phyloP scores from a whole-genome alignment of 331 rosid species.

The Prunus yedoensis region DNA sequence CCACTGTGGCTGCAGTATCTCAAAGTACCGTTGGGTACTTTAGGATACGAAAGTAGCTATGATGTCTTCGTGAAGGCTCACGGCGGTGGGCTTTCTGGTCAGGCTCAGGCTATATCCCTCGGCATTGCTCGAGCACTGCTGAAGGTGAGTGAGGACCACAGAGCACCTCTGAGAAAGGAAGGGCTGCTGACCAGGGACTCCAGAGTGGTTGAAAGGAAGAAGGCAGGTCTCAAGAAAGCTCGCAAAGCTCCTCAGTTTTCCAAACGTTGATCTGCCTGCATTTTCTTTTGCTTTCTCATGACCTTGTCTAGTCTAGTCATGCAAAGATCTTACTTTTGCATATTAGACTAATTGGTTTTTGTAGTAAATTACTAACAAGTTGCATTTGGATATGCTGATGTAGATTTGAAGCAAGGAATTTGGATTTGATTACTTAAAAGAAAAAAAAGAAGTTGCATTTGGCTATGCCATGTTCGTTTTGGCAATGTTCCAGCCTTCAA shows the following conservation, averaged over 20 bases:
- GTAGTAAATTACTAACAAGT: neutral
- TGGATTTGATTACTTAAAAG: neutral
- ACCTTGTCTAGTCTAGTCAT: neutral
- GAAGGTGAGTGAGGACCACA: slow-evolving; percentile 77
- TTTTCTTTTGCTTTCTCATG: neutral
- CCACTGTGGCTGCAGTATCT: slow-evolving; percentile 91
- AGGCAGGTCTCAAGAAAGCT: slow-evolving; percentile 91
- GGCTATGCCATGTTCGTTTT: too few species aligned
- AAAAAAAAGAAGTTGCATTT: too few species aligned
- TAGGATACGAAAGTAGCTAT: slow-evolving; percentile 80
- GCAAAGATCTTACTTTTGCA: neutral
- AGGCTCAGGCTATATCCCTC: slow-evolving; percentile 93
- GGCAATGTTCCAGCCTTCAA: too few species aligned
- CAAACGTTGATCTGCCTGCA: slow-evolving; percentile 56
- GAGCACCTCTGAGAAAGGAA: slow-evolving; percentile 71
- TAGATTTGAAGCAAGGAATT: neutral
- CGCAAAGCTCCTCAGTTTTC: slow-evolving; percentile 99
- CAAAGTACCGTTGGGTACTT: slow-evolving; percentile 60
- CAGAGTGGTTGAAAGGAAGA: slow-evolving; percentile 97
- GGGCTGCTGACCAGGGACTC: slow-evolving; percentile 96
- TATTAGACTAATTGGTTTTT: neutral
- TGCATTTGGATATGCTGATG: neutral
- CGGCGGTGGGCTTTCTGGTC: slow-evolving; percentile 97
- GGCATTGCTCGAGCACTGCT: slow-evolving; percentile 95
- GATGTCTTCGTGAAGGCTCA: slow-evolving; percentile 92